Conservation (phyloP, 192 early-diverging fungal species). For the Haplosporangium gracile region DNA sequence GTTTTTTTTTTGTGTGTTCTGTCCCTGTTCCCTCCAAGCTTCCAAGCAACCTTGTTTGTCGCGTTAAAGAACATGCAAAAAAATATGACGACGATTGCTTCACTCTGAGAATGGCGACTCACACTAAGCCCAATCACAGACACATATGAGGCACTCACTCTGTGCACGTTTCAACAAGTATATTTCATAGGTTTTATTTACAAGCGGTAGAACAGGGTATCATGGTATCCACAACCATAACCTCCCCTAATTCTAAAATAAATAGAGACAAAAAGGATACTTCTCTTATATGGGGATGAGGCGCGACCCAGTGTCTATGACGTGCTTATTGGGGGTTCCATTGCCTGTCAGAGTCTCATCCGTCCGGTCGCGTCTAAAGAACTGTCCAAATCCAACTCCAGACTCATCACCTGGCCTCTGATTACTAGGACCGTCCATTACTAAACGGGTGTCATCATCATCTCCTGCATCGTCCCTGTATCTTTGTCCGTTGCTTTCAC, state of each 20-base stretch:
- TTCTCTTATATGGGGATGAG: not conserved
- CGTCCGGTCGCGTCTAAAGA: slow-evolving; percentile 17
- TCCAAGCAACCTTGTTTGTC: not conserved
- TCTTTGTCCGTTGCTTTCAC: not conserved
- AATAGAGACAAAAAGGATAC: not conserved
- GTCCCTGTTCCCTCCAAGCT: slow-evolving; percentile 1
- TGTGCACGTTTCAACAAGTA: too few relatives aligned
- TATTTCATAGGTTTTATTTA: not conserved
- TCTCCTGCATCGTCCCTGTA: slow-evolving; percentile 18
- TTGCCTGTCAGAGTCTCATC: slow-evolving; percentile 9
- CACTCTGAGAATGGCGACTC: not conserved
- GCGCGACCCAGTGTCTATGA: not conserved
- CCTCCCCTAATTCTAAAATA: not conserved
- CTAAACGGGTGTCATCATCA: slow-evolving; percentile 5
- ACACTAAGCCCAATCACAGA: not conserved
- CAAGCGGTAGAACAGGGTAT: not conserved
- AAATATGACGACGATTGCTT: not conserved
- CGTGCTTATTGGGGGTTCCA: not conserved
- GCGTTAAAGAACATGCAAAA: not conserved
- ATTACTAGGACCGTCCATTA: not conserved
- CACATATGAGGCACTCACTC: too few relatives aligned
- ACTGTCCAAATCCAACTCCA: slow-evolving; percentile 19
- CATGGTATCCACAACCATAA: not conserved
- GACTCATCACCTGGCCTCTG: not conserved
- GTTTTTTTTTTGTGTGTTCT: not conserved